phyloP scores from a whole-genome alignment of 352 stramenopile species.

The Globisporangium yorkense region DNA sequence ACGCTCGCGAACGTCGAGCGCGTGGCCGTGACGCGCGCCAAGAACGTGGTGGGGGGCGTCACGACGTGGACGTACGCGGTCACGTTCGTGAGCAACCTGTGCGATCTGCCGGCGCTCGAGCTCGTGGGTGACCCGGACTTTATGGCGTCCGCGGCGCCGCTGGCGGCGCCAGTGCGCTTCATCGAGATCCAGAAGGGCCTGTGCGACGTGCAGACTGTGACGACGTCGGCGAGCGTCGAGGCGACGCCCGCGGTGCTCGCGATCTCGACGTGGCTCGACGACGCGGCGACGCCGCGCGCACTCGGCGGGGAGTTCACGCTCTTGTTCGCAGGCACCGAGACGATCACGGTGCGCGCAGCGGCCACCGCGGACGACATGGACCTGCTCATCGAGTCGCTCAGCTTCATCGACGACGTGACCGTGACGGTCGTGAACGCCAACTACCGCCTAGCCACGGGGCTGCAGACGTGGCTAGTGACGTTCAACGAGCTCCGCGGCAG shows the following conservation, averaged over 20 bases:
- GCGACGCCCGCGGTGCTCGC: constrained; percentile 89
- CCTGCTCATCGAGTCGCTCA: constrained; percentile 59
- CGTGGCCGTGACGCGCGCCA: constrained; percentile 70
- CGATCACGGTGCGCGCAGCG: constrained; percentile 34
- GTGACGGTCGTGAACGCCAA: constrained; percentile 47
- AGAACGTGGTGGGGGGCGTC: constrained; percentile 9
- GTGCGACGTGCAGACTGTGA: constrained; percentile 95
- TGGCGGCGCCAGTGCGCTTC: constrained; percentile 37
- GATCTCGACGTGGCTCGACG: constrained; percentile 73
- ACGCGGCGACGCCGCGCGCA: constrained; percentile 18
- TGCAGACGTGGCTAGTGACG: constrained; percentile 82
- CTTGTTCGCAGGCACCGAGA: constrained; percentile 39
- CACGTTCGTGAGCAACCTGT: constrained; percentile 86
- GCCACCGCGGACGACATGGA: constrained; percentile 39
- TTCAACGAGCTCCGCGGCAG: constrained; percentile 92
- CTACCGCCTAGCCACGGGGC: constrained; percentile 33
- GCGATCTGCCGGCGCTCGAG: constrained; percentile 66
- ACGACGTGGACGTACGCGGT: constrained; percentile 69
- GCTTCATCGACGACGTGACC: constrained; percentile 70
- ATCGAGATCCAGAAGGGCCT: constrained; percentile 73
- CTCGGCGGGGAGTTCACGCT: constrained; percentile 71
- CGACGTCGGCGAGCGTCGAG: constrained; percentile 83
- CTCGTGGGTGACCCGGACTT: constrained; percentile 45
- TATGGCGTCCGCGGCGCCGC: constrained; percentile 27
- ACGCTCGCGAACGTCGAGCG: constrained; percentile 75